phyloP scores from a whole-genome alignment of 75 land plant genomes.

The Sequoia sempervirens region DNA sequence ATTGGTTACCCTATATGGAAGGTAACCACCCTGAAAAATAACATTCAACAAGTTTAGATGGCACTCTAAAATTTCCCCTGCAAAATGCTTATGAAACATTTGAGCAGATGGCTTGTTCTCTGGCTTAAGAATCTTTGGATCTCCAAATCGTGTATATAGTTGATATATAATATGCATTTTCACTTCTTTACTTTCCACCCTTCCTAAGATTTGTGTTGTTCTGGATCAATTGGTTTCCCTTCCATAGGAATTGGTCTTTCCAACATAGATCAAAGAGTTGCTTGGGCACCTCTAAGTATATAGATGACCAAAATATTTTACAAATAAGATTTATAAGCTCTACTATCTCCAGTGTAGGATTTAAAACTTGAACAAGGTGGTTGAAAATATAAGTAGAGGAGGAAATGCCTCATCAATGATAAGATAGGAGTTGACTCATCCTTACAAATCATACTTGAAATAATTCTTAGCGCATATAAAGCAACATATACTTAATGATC shows the following conservation, averaged over 20 bases:
- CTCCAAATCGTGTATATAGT: constrained; percentile 91
- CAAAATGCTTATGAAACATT: constrained; percentile 85
- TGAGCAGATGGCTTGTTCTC: constrained; percentile 94
- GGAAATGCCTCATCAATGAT: constrained; percentile 91
- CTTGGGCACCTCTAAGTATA: constrained; percentile 95
- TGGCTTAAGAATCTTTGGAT: constrained; percentile 82
- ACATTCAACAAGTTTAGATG: constrained; percentile 75
- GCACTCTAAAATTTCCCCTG: constrained; percentile 84
- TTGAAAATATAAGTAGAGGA: constrained; percentile 71
- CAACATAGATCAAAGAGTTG: constrained; percentile 73
- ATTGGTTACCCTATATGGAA: constrained; percentile 91
- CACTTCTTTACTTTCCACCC: constrained; percentile 99
- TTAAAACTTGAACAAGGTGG: constrained; percentile 63
- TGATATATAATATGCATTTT: constrained; percentile 91
- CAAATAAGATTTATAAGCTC: constrained; percentile 92
- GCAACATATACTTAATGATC: constrained; percentile 85
- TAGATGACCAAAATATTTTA: constrained; percentile 98
- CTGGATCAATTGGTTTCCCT: constrained; percentile 92
- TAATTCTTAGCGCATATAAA: constrained; percentile 81
- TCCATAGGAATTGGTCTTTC: constrained; percentile 92
- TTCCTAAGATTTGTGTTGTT: constrained; percentile 85
- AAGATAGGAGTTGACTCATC: constrained; percentile 75
- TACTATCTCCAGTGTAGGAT: constrained; percentile 81
- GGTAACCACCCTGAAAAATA: constrained; percentile 76
- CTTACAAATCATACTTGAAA: constrained; percentile 96